Base-by-base conservation (phyloP, 441 rosid genomes). In the Syzygium malaccense region DNA sequence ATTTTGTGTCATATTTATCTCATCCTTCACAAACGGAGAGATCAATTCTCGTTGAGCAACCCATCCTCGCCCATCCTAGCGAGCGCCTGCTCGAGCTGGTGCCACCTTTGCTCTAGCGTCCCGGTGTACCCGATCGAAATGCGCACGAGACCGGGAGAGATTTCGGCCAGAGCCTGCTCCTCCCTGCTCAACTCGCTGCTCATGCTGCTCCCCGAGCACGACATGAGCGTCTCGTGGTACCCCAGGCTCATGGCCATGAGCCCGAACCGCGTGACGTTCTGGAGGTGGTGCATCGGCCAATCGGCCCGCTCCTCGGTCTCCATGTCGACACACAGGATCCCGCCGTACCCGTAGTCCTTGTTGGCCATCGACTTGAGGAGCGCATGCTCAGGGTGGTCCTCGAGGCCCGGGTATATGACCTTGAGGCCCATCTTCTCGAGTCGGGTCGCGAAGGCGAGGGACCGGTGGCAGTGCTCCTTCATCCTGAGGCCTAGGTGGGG, bases 201-300 rank as follows among this genome's bases (percentile, higher is more conserved):
- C 2, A 98, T 98, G 93, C 98, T 97, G 48, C 98, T 98, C 0
- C 98, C 96, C 8, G 99, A 98, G 91, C 99, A 96, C 1, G 99
- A 97, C 99, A 98, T 95, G 45, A 98, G 94, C 1, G 98, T 96
- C 93, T 97, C 99, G 55, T 94, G 95, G 91, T 96, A 97, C 41
- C 99, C 99, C 93, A 98, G 86, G 93, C 99, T 98, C 12, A 98
- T 98, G 1, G 99, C 99, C 96, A 98, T 98, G 90, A 98, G 93
- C 75, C 99, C 99, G 25, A 98, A 98, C 66, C 94, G 98, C 3
- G 96, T 92, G 66, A 71, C 89, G 87, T 98, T 98, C 85, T 98
- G 99, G 86, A 97, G 87, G 88, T 92, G 94, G 90, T 93, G 55
- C 99, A 98, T 97, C 66, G 97, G 91, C 92, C 92, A 85, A 91